These are phyloP conservation scores for Harringtonia lauricola DNA, from an alignment of 2,329 filamentous ascomycete genomes.

Conservation along the genomic window DNA sequence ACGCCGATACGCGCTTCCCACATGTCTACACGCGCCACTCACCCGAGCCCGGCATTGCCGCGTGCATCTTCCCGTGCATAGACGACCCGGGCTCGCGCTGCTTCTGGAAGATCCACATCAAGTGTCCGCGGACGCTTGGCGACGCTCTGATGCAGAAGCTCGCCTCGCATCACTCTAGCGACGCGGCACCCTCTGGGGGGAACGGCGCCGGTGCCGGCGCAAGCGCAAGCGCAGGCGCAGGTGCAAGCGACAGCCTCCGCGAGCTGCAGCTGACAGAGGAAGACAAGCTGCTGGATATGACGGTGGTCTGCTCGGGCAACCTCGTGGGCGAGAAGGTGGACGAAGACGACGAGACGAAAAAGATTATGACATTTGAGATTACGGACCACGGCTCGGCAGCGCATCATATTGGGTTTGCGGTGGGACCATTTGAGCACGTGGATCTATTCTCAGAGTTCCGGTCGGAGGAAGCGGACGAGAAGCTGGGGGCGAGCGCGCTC, in stretches of 20 bases:
- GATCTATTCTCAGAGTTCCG: constrained; percentile 77
- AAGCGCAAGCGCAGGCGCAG: constrained; percentile 21
- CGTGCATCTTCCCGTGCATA: constrained; percentile 84
- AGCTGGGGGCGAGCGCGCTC: constrained; percentile 76
- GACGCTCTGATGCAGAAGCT: constrained; percentile 52
- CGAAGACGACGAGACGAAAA: constrained; percentile 66
- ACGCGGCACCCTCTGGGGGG: constrained; percentile 12
- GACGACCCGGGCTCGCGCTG: constrained; percentile 68
- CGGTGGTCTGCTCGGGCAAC: constrained; percentile 83
- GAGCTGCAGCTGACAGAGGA: constrained; percentile 50
- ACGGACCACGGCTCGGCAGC: constrained; percentile 56
- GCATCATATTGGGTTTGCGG: constrained; percentile 83
- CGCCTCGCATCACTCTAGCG: constrained; percentile 25
- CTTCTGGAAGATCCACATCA: constrained; percentile 81
- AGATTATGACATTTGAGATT: constrained; percentile 73
- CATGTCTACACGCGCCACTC: constrained; percentile 86
- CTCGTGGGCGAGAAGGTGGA: constrained; percentile 74
- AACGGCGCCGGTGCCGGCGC: constrained; percentile 19
- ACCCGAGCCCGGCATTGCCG: constrained; percentile 65
- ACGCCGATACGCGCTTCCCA: constrained; percentile 71
- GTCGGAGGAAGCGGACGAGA: constrained; percentile 83
- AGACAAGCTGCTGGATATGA: constrained; percentile 80
- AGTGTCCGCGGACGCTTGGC: constrained; percentile 74
- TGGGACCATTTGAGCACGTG: constrained; percentile 90
- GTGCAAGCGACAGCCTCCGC: background rate